Base-by-base conservation (phyloP, 2,329 filamentous ascomycete genomes). In the Metarhizium album region DNA sequence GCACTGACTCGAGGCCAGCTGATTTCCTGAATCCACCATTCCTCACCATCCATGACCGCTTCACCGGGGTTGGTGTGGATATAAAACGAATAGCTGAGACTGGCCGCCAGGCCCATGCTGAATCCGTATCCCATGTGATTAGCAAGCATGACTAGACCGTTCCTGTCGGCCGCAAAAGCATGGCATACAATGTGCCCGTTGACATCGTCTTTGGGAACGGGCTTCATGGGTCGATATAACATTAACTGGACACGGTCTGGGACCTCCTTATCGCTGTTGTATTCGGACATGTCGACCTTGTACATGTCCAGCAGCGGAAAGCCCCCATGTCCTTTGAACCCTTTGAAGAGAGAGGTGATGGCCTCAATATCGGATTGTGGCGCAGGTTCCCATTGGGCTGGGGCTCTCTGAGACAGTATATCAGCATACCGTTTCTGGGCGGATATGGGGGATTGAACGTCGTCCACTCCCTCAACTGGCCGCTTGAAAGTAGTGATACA, bases 11-110 rank as follows among this genome's bases (percentile, higher is more conserved):
- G 62, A 3, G 76, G 73, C 59, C 76, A 79, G 31, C 58, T 68
- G 1, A 67, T 66, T 58, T 80, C 76, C 58, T 78, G 74, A 16
- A 79, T 59, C 76, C 76, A 80, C 76, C 76, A 80, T 13, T 65
- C 65, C 3, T 67, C 63, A 3, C 65, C 67, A 5, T 62, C 58
- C 71, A 80, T 77, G 6, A 76, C 67, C 0, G 74, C 69, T 42
- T 74, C 70, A 4, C 70, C 66, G 0, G 66, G 66, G 42, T 78
- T 74, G 31, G 73, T 71, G 52, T 80, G 76, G 5, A 80, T 64
- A 18, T 75, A 74, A 52, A 79, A 75, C 0, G 70, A 71, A 53
- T 76, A 78, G 56, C 70, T 75, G 49, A 80, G 56, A 35, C 67
- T 76, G 2, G 72, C 74, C 1, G 68, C 71, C 14, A 66, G 60